Conservation (phyloP, 495 filamentous ascomycete species). For the Melanomma pulvis-pyrius region DNA sequence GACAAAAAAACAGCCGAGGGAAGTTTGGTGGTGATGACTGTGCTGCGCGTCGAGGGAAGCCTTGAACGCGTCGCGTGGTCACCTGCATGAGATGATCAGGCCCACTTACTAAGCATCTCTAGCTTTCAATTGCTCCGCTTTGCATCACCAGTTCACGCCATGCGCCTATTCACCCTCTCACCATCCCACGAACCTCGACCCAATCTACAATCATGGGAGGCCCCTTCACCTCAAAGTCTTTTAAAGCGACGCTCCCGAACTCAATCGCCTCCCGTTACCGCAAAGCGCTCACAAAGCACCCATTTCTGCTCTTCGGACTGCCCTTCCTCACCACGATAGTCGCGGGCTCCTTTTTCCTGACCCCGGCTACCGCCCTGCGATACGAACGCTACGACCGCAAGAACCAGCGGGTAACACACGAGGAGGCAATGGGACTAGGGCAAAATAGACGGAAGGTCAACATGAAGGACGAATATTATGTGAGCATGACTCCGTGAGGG, state of each 20-base stretch:
- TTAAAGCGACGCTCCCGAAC: conserved; percentile 50
- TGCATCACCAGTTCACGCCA: neutral
- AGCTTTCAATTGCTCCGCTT: neutral
- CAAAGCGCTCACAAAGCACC: conserved; percentile 65
- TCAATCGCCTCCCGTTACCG: conserved; percentile 80
- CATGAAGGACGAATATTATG: conserved; percentile 92
- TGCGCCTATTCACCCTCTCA: neutral
- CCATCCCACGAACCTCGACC: neutral
- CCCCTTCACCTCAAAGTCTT: conserved; percentile 69
- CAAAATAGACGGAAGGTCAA: conserved; percentile 72
- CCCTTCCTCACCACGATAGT: conserved; percentile 91
- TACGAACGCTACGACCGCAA: conserved; percentile 92
- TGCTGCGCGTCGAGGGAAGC: neutral
- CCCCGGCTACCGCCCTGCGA: conserved; percentile 86
- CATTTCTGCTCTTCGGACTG: conserved; percentile 93
- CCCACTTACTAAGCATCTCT: neutral
- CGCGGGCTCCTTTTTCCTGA: conserved; percentile 91
- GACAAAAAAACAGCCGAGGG: neutral
- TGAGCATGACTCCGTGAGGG: conserved; percentile 52
- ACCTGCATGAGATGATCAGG: conserved; percentile 1
- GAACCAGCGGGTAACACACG: conserved; percentile 75
- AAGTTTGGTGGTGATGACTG: neutral
- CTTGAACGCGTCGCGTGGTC: neutral
- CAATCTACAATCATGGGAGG: neutral
- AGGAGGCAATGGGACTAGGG: conserved; percentile 81